Base-by-base conservation (phyloP, 345 rosid species). In the Populus alba region DNA sequence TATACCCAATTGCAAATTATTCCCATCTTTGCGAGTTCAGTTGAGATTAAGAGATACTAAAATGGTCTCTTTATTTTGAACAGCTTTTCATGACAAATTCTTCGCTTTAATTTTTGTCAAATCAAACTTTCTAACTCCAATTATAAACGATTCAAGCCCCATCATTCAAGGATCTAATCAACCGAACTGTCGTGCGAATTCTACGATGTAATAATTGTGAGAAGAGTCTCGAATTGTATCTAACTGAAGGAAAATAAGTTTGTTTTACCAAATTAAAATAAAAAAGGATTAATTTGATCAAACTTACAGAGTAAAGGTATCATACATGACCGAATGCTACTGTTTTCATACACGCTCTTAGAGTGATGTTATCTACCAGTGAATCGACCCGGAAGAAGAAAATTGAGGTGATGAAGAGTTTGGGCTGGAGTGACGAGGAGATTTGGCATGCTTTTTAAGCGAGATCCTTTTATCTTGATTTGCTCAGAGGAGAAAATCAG, bases 381-480 rank as follows among this genome's bases (percentile, higher is more conserved):
- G 81, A 73, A 5, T 18, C 75, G 2, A 74, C 75, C 22, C 67
- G 74, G 80, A 70, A 77, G 62, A 78, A 41, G 61, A 77, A 79
- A 73, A 72, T 82, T 8, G 78, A 79, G 63, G 2, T 82, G 17
- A 11, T 82, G 35, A 65, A 79, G 83, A 82, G 83, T 45, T 17
- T 79, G 49, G 87, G 87, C 1, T 85, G 81, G 80, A 79, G 70
- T 33, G 69, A 85, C 31, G 77, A 85, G 38, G 81, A 85, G 7
- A 78, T 79, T 35, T 39, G 73, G 3, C 37, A 27, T 7, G 63
- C 69, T 29, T 85, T 85, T 65, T 31, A 68, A 41, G 66, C 33
- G 69, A 29, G 1, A 41, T 6, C 83, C 85, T 1, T 17, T n/a
- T n/a, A 72, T 71, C 43, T 23, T 75, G 55, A n/a, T 10, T 15